Conservation (phyloP, 2,329 filamentous ascomycete genomes). For the Fusarium ambrosium region DNA sequence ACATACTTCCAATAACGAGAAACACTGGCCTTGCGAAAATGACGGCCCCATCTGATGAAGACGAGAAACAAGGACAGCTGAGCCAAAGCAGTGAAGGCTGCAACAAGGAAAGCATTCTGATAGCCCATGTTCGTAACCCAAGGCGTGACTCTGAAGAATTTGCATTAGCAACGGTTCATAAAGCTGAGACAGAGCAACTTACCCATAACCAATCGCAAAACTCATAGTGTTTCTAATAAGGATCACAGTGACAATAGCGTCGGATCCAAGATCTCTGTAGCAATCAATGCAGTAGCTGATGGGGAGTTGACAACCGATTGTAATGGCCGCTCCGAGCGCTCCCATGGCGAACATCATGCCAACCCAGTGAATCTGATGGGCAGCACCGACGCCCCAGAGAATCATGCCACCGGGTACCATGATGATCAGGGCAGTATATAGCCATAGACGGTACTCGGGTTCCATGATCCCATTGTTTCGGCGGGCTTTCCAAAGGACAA, state of each 20-base stretch:
- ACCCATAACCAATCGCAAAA: slow-evolving; percentile 49
- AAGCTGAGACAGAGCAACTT: neutral
- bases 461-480: slow-evolving; percentile 57
- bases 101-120: slow-evolving; percentile 23
- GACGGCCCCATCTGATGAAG: neutral
- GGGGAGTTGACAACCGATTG: slow-evolving; percentile 51
- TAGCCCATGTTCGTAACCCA: slow-evolving; percentile 28
- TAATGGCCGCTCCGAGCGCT: slow-evolving; percentile 48
- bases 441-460: slow-evolving; percentile 57
- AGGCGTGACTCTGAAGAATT: slow-evolving; percentile 13
- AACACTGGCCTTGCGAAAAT: neutral
- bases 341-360: slow-evolving; percentile 56
- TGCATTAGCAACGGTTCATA: neutral
- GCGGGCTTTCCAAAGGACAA: slow-evolving; percentile 50
- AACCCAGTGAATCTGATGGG: slow-evolving; percentile 55
- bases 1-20: slow-evolving; percentile 8
- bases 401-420: slow-evolving; percentile 42
- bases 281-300: slow-evolving; percentile 55
- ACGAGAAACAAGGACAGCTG: neutral
- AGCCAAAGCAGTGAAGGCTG: slow-evolving; percentile 5
- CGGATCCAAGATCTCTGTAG: slow-evolving; percentile 54
- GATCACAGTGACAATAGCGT: slow-evolving; percentile 55
- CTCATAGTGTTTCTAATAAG: slow-evolving; percentile 53
- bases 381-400: slow-evolving; percentile 51
- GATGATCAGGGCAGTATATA: slow-evolving; percentile 47